Conservation (phyloP, 1,139 yeast genomes). For the Pichia terricola region DNA sequence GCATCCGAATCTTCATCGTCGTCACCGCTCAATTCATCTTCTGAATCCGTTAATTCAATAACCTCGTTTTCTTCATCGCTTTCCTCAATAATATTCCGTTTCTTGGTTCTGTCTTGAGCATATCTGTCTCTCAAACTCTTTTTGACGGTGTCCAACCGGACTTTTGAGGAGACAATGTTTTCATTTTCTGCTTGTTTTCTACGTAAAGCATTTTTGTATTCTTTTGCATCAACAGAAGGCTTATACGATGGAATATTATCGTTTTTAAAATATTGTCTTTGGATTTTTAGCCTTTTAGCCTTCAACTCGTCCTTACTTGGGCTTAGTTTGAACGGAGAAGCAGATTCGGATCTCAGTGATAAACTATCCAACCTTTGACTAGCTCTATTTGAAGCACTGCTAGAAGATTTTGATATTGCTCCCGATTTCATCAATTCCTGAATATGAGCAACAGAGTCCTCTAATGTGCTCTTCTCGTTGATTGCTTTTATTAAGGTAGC, state of each 20-base stretch:
- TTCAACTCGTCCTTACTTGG: neutral
- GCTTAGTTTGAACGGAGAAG: neutral
- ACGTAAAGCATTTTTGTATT: conserved; percentile 7
- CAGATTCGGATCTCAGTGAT: neutral
- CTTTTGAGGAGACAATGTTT: conserved; percentile 12
- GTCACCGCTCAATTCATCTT: conserved; percentile 1
- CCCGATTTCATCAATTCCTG: conserved; percentile 12
- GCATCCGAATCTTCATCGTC: conserved; percentile 7
- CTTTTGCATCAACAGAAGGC: conserved; percentile 14
- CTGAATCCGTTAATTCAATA: conserved; percentile 1
- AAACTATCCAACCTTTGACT: neutral
- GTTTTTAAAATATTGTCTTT: conserved; percentile 7
- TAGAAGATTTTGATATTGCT: neutral
- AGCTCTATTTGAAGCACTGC: neutral
- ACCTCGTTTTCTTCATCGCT: conserved; percentile 4
- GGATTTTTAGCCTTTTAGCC: conserved; percentile 1
- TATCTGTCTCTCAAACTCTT: conserved; percentile 9
- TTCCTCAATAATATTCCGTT: conserved; percentile 4
- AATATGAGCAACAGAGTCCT: conserved; percentile 45
- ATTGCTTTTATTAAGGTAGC: conserved; percentile 53
- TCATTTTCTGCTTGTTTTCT: conserved; percentile 13
- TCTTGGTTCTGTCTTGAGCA: conserved; percentile 3
- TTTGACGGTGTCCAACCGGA: conserved; percentile 5
- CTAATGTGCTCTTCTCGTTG: conserved; percentile 47
- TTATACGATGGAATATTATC: conserved; percentile 22